phyloP scores from a whole-genome alignment of 2,329 filamentous ascomycete species.

The Pseudovirgaria hyperparasitica region DNA sequence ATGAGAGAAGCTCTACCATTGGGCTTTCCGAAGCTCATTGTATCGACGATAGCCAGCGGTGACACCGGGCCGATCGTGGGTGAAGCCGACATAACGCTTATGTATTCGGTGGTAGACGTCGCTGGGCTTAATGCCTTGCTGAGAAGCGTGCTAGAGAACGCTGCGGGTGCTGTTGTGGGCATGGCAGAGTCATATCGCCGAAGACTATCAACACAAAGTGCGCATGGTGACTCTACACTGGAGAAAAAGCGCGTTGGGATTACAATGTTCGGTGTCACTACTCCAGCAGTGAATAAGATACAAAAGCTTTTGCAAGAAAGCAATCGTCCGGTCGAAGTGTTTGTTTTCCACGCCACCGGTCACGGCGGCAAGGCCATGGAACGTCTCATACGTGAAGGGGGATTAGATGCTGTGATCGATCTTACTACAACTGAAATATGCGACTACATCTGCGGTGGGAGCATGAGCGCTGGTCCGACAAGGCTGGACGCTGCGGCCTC shows the following conservation, averaged over 20 bases:
- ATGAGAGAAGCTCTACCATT: conserved; percentile 51
- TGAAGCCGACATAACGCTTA: conserved; percentile 56
- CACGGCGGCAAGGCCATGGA: conserved; percentile 59
- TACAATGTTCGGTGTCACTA: conserved; percentile 67
- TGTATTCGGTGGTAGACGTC: conserved; percentile 60
- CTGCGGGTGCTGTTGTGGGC: conserved; percentile 46
- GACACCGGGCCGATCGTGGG: conserved; percentile 52
- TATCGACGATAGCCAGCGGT: conserved; percentile 57
- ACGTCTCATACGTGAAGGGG: conserved; percentile 41
- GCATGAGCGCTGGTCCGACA: conserved; percentile 45
- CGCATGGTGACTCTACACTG: conserved; percentile 1
- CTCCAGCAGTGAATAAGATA: conserved; percentile 47
- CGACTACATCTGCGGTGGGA: conserved; percentile 50
- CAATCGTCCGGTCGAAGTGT: conserved; percentile 38
- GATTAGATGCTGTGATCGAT: conserved; percentile 55
- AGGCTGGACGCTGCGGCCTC: conserved; percentile 46
- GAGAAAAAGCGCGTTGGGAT: conserved; percentile 43
- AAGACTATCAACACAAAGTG: too few relatives aligned
- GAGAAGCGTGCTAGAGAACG: conserved; percentile 46
- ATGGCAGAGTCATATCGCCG: conserved; percentile 44
- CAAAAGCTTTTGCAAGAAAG: conserved; percentile 35
- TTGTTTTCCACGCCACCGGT: conserved; percentile 59
- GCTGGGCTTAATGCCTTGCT: conserved; percentile 52
- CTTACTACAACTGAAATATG: conserved; percentile 60
- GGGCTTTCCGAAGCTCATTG: conserved; percentile 57